Percentiles rank a stretch among this genome's conserved stretches.
These are phyloP conservation scores for Kodamaea hsintzibuensis DNA, from an alignment of 805 yeast species.

Conservation along the genomic window DNA sequence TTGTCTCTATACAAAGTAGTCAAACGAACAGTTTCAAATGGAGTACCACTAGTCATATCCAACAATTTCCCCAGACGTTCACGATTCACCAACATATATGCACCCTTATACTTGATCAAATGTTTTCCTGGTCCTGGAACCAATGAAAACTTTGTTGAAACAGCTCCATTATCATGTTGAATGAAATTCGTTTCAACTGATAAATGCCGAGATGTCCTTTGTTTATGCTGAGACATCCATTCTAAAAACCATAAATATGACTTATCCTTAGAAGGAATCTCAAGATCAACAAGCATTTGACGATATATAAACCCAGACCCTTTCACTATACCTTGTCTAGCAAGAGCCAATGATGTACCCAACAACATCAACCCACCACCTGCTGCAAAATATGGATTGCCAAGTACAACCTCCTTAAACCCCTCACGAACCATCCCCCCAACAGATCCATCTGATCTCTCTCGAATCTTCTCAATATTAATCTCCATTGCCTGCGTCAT, in stretches of 20 bases:
- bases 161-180: slow-evolving; percentile 92
- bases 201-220: slow-evolving; percentile 76
- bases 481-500: slow-evolving; percentile 12
- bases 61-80: slow-evolving; percentile 88
- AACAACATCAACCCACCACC: slow-evolving; percentile 97
- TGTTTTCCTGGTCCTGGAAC: slow-evolving; percentile 99
- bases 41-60: slow-evolving; percentile 88
- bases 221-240: slow-evolving; percentile 89
- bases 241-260: slow-evolving; percentile 93
- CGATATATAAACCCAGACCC: slow-evolving; percentile 71
- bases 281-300: slow-evolving; percentile 85
- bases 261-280: slow-evolving; percentile 90
- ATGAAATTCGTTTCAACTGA: slow-evolving; percentile 84
- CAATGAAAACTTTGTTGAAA: slow-evolving; percentile 79
- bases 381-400: slow-evolving; percentile 95
- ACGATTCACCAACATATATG: slow-evolving; percentile 83
- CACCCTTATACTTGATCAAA: slow-evolving; percentile 79
- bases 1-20: slow-evolving; percentile 88
- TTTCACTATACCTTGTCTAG: slow-evolving; percentile 66
- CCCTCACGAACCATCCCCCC: slow-evolving; percentile 37
- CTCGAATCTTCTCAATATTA: slow-evolving; percentile 38
- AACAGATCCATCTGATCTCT: slow-evolving; percentile 39
- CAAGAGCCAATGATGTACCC: slow-evolving; percentile 84
- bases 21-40: slow-evolving; percentile 93
- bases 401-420: slow-evolving; percentile 52